Evolutionary conservation across 148 eudicot species (phyloP), one percentile per base, ranked within the genome.

Genomic region (Fagopyrum tataricum): DNA sequence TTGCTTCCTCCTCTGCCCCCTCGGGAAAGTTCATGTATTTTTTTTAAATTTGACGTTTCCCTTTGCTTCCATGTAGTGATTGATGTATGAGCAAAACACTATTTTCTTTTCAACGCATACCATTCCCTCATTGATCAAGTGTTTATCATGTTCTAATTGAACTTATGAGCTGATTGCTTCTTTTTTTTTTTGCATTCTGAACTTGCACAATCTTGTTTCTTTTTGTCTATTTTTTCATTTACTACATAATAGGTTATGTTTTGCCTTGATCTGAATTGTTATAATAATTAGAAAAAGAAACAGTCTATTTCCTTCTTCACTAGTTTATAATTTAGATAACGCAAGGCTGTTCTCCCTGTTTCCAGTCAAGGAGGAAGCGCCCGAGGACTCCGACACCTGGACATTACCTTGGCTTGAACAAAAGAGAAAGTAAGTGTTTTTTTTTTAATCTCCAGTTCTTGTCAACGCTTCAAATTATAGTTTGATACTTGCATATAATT

Each of bases 321-420:
- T 61, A 61, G 17, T 6, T 17, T 14, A 64, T 37, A 64, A 39
- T 64, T 64, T 64, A 64, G 69, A 14, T 4, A 62, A 37, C 37
- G 43, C 37, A 26, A 64, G 44, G 69, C 6, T 31, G 68, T 62
- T 64, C 20, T 11, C 39, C 37, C 42, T 64, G 69, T 81, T 84
- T 87, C 82, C 92, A 95, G 99, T 91, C 99, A 1, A 88, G 89
- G 83, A 90, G 99, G 84, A 91, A 95, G 78, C 92, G 99, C 39
- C 88, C 97, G 67, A 90, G 97, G 85, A 91, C 99, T 72, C 99
- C 99, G 40, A 95, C 99, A 17, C 99, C 97, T 71, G 97, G 99
- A 51, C 96, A 91, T 78, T 95, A 95, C 79, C 90, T 95, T 44
- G 98, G 98, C 59, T 84, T 95, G 76, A 88, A 88, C 78, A 94